phyloP scores from a whole-genome alignment of 75 land plant genomes.

The Pinus tabuliformis region DNA sequence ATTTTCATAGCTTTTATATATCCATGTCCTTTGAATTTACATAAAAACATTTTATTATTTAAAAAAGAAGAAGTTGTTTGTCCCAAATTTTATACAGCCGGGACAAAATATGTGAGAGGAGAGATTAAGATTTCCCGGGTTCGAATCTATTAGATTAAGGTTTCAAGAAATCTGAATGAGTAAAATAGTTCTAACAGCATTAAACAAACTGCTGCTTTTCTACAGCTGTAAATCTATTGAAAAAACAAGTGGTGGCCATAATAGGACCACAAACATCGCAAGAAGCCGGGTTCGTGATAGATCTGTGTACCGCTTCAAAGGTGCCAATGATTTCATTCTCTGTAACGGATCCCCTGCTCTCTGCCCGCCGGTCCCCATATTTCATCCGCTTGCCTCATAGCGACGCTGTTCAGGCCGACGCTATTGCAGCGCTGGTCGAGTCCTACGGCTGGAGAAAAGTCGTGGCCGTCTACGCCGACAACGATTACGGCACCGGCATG shows the following conservation, averaged over 20 bases:
- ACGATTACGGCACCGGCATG: conserved; percentile 36
- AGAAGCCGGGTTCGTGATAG: conserved; percentile 24
- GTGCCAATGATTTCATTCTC: conserved; percentile 53
- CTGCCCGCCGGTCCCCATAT: conserved; percentile 2
- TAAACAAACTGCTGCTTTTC: background rate
- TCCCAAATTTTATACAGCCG: no score
- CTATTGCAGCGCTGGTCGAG: background rate
- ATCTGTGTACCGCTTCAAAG: conserved; percentile 36
- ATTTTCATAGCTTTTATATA: no score
- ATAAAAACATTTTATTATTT: no score
- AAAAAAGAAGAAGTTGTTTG: no score
- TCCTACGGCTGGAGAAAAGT: conserved; percentile 8
- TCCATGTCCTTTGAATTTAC: no score
- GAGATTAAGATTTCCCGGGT: no score
- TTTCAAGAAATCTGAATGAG: no score
- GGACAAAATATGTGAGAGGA: no score
- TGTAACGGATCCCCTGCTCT: conserved; percentile 44
- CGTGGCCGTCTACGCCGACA: conserved; percentile 49
- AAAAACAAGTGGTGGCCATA: conserved; percentile 19
- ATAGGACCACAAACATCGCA: conserved; percentile 46
- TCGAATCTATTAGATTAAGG: no score
- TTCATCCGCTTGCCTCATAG: conserved; percentile 11
- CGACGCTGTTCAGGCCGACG: conserved; percentile 42
- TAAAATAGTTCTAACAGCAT: no score
- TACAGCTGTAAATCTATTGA: no score